Percentiles rank a stretch among this genome's conserved stretches.
Conservation (phyloP, 768 basidiomycete species). For the Serendipita vermifera region DNA sequence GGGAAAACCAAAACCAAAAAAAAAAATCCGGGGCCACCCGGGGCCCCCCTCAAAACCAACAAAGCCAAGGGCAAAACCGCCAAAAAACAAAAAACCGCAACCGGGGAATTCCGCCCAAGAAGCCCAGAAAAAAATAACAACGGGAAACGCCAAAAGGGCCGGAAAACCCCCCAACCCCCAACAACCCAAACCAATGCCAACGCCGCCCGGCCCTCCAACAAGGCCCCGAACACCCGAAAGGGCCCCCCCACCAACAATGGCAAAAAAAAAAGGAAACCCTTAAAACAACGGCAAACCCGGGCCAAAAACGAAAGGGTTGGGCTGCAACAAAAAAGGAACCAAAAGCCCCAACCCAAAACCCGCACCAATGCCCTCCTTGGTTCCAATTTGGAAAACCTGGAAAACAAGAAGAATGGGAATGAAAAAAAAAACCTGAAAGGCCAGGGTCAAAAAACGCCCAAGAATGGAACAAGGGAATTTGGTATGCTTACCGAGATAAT, state of each 20-base stretch:
- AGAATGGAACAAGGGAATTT: too few relatives aligned
- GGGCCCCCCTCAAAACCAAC: slow-evolving; percentile 44
- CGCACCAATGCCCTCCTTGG: too few relatives aligned
- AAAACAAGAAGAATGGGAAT: too few relatives aligned
- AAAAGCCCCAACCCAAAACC: too few relatives aligned
- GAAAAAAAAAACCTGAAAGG: slow-evolving; percentile 8
- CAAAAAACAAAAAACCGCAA: slow-evolving; percentile 90
- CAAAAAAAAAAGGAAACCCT: slow-evolving; percentile 54
- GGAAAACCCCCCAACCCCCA: too few relatives aligned
- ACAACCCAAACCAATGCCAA: slow-evolving; percentile 85
- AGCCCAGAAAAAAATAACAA: slow-evolving; percentile 39
- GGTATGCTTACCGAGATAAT: slow-evolving; percentile 23
- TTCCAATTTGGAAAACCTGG: too few relatives aligned
- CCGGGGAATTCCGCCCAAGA: slow-evolving; percentile 64
- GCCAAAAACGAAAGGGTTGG: neutral
- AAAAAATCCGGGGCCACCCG: slow-evolving; percentile 57
- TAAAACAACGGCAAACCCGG: slow-evolving; percentile 77
- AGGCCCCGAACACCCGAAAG: slow-evolving; percentile 59
- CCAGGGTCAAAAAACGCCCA: slow-evolving; percentile 9
- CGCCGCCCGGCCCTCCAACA: slow-evolving; percentile 34
- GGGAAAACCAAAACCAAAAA: slow-evolving; percentile 86
- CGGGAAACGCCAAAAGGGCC: too few relatives aligned
- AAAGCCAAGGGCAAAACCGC: slow-evolving; percentile 79
- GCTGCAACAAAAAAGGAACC: slow-evolving; percentile 1
- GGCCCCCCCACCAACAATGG: slow-evolving; percentile 62